Evolutionary conservation across 2,329 filamentous ascomycete genomes (phyloP).

Genomic region (Dothiorella sarmentorum): DNA sequence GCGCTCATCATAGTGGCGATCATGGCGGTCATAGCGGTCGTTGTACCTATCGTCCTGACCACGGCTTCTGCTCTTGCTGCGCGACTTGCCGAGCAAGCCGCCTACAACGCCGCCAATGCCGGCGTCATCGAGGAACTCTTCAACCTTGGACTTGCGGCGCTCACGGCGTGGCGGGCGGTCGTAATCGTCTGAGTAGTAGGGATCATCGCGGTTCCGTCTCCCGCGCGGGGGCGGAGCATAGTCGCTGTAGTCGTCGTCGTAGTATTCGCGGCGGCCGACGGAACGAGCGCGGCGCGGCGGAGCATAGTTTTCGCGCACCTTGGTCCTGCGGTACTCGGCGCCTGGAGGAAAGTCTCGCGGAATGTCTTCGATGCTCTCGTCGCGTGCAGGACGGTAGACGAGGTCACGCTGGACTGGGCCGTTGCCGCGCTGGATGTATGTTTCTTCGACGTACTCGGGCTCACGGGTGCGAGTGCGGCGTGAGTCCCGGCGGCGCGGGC

Average conservation of each 20-base stretch:
- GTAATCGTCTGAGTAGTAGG: constrained; percentile 45
- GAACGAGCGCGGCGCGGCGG: constrained; percentile 61
- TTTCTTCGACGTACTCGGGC: constrained; percentile 50
- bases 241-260: constrained; percentile 60
- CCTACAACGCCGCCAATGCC: constrained; percentile 55
- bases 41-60: constrained; percentile 43
- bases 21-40: constrained; percentile 33
- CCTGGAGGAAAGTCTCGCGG: constrained; percentile 77
- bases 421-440: constrained; percentile 46
- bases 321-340: constrained; percentile 44
- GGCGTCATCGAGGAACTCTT: constrained; percentile 58
- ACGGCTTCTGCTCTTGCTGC: constrained; percentile 59
- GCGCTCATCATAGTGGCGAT: constrained; percentile 54
- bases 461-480: constrained; percentile 44
- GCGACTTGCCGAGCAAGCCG: constrained; percentile 51
- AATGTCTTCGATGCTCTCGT: constrained; percentile 83
- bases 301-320: constrained; percentile 48
- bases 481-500: constrained; percentile 39
- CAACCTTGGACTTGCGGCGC: constrained; percentile 57
- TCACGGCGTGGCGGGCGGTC: constrained; percentile 41
- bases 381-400: constrained; percentile 54
- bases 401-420: constrained; percentile 46
- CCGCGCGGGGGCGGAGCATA: constrained; percentile 40
- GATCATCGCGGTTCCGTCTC: constrained; percentile 46
- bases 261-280: constrained; percentile 55